A percentile compares a stretch with the other conserved stretches of the same genome.
Evolutionary conservation across 768 basidiomycete species (phyloP).

Genomic region (Tylopilus sp.): DNA sequence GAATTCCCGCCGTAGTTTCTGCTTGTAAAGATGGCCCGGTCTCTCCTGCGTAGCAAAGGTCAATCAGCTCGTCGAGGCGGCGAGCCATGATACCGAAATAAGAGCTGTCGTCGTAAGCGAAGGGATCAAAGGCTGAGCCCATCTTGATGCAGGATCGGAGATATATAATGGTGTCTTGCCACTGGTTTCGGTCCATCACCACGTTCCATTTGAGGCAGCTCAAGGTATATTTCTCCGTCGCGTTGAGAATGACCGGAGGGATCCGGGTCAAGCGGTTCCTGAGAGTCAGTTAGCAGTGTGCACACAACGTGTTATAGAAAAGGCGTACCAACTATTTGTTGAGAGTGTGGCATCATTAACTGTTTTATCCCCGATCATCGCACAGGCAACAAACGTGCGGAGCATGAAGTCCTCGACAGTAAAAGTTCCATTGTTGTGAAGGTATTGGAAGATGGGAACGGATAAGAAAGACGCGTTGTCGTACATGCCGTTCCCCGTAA

Average conservation of each 20-base stretch:
- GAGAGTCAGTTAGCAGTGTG: conserved; percentile 5
- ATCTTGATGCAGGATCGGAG: conserved; percentile 26
- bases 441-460: conserved; percentile 28
- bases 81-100: conserved; percentile 14
- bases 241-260: conserved; percentile 21
- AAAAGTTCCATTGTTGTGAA: conserved; percentile 26
- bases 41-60: conserved; percentile 3
- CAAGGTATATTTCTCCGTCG: conserved; percentile 22
- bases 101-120: conserved; percentile 15
- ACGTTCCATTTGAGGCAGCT: conserved; percentile 22
- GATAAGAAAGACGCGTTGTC: conserved; percentile 25
- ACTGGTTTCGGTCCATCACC: conserved; percentile 17
- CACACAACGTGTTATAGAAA: background rate
- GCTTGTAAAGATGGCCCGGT: background rate
- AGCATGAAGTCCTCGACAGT: conserved; percentile 34
- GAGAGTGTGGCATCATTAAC: conserved; percentile 32
- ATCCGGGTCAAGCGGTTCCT: conserved; percentile 24
- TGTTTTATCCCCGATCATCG: conserved; percentile 35
- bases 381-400: conserved; percentile 31
- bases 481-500: conserved; percentile 15
- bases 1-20: conserved; percentile 1
- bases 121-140: conserved; percentile 24
- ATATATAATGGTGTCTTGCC: conserved; percentile 22
- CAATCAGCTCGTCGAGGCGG: conserved; percentile 20
- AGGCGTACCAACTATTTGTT: conserved; percentile 30